These are phyloP conservation scores for Melampsora abietis-canadensis DNA, from an alignment of 1,284 basidiomycete species.

Conservation along the genomic window DNA sequence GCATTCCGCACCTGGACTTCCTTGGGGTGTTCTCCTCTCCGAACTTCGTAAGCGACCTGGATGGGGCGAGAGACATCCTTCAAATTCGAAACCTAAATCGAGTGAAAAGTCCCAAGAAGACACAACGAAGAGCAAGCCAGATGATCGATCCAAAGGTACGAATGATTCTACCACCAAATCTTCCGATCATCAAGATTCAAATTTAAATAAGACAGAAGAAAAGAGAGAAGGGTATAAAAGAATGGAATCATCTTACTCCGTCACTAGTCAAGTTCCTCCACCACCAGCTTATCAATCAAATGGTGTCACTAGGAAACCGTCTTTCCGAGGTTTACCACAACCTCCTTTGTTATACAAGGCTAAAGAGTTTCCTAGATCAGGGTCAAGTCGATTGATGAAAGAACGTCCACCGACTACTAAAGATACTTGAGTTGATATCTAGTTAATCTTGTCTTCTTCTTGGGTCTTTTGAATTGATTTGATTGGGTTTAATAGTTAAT, in stretches of 20 bases:
- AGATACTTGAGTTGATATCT: neutral
- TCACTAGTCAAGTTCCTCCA: neutral
- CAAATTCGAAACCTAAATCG: neutral
- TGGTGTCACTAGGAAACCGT: neutral
- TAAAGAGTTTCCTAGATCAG: slow-evolving; percentile 4
- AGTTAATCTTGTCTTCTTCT: no score
- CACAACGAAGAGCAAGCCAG: no score
- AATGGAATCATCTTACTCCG: neutral
- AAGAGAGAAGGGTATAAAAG: neutral
- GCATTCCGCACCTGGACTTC: neutral
- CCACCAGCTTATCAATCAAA: slow-evolving; percentile 5
- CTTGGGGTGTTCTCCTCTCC: neutral
- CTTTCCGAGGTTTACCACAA: neutral
- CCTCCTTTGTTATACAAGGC: neutral
- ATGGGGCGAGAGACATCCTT: neutral
- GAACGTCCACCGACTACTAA: neutral
- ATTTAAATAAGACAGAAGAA: neutral
- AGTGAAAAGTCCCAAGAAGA: no score
- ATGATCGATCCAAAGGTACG: no score
- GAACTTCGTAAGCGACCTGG: slow-evolving; percentile 7
- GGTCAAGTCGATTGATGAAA: neutral
- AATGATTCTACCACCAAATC: no score
- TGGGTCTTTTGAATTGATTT: no score
- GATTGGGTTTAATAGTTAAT: no score
- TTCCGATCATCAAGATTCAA: no score